A percentile compares a stretch with the other conserved stretches of the same genome.
These are phyloP conservation scores for Carallia brachiata DNA, from an alignment of 345 rosid species.

Conservation along the genomic window DNA sequence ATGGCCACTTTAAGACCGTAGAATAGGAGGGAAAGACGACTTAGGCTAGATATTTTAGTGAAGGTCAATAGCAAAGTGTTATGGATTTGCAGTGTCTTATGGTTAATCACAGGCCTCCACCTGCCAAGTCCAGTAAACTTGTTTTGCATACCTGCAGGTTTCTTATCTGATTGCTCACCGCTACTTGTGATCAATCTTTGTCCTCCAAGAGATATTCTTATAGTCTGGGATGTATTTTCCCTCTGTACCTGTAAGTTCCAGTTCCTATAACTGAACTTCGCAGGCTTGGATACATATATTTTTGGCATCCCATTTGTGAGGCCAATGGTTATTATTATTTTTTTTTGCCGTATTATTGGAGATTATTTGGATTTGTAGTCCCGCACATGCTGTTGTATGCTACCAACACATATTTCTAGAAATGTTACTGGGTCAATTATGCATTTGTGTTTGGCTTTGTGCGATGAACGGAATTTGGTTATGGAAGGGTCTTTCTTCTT, in stretches of 20 bases:
- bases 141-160: conserved; percentile 36
- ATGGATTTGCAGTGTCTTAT: too few relatives aligned
- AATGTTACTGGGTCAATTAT: conserved; percentile 56
- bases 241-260: conserved; percentile 51
- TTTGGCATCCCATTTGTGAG: too few relatives aligned
- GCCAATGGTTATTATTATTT: background rate
- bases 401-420: conserved; percentile 68
- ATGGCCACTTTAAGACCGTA: conserved; percentile 56
- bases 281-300: too few relatives aligned
- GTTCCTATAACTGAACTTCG: too few relatives aligned
- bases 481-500: conserved; percentile 56
- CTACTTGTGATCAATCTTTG: conserved; percentile 47
- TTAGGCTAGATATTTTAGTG: too few relatives aligned
- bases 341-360: conserved; percentile 24
- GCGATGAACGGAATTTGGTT: conserved; percentile 62
- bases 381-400: conserved; percentile 66
- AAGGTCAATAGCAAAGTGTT: too few relatives aligned
- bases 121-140: too few relatives aligned
- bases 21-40: conserved; percentile 49
- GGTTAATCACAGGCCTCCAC: too few relatives aligned
- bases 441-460: conserved; percentile 72
- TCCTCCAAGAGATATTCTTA: too few relatives aligned
- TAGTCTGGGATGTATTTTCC: conserved; percentile 61
- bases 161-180: conserved; percentile 54
- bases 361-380: conserved; percentile 61